Base-by-base conservation (phyloP, 2,329 filamentous ascomycete species). In the Microascus cirrosus region DNA sequence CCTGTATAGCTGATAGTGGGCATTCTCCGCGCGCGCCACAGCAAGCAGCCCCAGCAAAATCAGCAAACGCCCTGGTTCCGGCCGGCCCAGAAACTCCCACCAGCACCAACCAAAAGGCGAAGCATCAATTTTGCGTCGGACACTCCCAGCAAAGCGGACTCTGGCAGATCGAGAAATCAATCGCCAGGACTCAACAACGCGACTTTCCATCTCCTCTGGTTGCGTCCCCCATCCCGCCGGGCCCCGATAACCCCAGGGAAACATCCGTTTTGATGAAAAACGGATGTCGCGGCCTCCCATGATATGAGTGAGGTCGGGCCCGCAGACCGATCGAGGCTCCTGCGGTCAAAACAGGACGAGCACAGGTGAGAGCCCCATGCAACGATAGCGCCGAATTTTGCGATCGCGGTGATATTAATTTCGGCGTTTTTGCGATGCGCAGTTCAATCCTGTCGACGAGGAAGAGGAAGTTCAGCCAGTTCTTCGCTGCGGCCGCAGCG, bases 401-500 rank as follows among this genome's bases (percentile, higher is more conserved):
- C 75, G 75, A 77, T 77, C 65, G 67, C 64, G 70, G 72, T 64
- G 70, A 74, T 80, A 63, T 69, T 58, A 65, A 66, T 73, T 75
- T 74, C 56, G 67, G 60, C 59, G 59, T 78, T 67, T 72, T 83
- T 62, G 82, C 69, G 48, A 25, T 61, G 61, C 64, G 60, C 69
- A 87, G 84, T 75, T 79, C 81, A 81, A 85, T 87, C 81, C 83
- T 88, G 79, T 81, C 80, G 74, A 90, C 88, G 80, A 87, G 89
- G 74, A 94, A 95, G 83, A 86, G 90, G 73, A 95, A 95, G 80
- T 81, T 96, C 71, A 86, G 87, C 71, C 88, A 94, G 77, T 82
- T 96, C 67, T 95, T 88, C 77, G 80, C 82, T 66, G 83, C 89
- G 80, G 86, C 89, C 77, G 87, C 87, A 71, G 83, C 85, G 72